A percentile compares a stretch with the other conserved stretches of the same genome.
These are phyloP conservation scores for Bryum argenteum DNA, from an alignment of 225 moss, liverwort and hornwort species.

Conservation along the genomic window DNA sequence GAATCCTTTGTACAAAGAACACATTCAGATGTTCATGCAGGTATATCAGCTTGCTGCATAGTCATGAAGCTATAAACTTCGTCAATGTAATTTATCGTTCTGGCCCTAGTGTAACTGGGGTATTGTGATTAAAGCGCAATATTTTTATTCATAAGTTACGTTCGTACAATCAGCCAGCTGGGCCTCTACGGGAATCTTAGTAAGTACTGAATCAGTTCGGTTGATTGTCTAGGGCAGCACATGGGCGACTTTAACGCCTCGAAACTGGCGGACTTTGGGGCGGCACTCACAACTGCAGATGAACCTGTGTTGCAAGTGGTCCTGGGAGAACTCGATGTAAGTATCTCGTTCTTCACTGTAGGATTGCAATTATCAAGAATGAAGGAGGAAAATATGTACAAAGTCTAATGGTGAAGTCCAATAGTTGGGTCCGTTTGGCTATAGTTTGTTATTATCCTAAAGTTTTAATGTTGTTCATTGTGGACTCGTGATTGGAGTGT, in stretches of 20 bases:
- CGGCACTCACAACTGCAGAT: slow-evolving; percentile 92
- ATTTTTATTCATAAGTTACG: background rate
- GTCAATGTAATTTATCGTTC: slow-evolving; percentile 5
- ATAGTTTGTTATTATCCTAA: background rate
- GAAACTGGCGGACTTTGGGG: slow-evolving; percentile 90
- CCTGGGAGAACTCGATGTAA: slow-evolving; percentile 91
- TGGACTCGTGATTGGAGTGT: slow-evolving; percentile 9
- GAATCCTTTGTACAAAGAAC: slow-evolving; percentile 91
- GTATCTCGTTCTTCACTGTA: slow-evolving; percentile 5
- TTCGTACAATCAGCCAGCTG: background rate
- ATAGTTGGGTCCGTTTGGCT: background rate
- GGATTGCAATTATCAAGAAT: no score
- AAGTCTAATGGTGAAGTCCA: no score
- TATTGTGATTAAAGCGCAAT: background rate
- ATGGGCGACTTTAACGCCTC: slow-evolving; percentile 98
- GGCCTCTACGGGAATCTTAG: background rate
- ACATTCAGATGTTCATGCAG: slow-evolving; percentile 95
- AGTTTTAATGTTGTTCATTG: background rate
- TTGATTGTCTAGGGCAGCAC: slow-evolving; percentile 52
- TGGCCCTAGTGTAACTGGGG: background rate
- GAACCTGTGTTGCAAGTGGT: slow-evolving; percentile 91
- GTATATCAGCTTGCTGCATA: slow-evolving; percentile 27
- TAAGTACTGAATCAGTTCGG: slow-evolving; percentile 1
- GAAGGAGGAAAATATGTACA: no score
- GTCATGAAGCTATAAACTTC: background rate